Evolutionary conservation across 768 basidiomycete genomes (phyloP).

Genomic region (Lactarius hengduanensis): DNA sequence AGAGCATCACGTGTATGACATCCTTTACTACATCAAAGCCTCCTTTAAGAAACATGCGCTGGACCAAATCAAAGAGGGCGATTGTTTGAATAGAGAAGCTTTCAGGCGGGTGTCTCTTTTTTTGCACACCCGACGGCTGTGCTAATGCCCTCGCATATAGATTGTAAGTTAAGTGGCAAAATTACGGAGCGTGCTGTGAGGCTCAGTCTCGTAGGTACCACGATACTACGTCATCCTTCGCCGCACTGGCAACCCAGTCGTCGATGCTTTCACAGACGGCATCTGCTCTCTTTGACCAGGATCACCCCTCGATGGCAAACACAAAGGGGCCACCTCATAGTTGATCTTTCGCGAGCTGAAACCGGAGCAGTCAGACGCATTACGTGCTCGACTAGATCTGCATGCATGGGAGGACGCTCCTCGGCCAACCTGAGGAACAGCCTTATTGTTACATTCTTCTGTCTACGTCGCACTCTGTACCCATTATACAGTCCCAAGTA

Average conservation of each 20-base stretch:
- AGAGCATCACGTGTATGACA: slow-evolving; percentile 75
- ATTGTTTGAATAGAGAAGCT: slow-evolving; percentile 80
- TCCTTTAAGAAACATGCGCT: slow-evolving; percentile 77
- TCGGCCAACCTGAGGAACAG: slow-evolving; percentile 6
- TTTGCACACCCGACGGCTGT: not conserved
- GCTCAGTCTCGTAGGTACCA: slow-evolving; percentile 52
- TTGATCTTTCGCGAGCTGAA: slow-evolving; percentile 57
- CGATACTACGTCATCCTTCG: slow-evolving; percentile 71
- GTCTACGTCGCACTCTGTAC: not conserved
- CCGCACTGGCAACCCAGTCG: slow-evolving; percentile 75
- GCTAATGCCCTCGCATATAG: slow-evolving; percentile 30
- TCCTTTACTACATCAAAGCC: slow-evolving; percentile 76
- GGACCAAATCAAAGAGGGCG: slow-evolving; percentile 63
- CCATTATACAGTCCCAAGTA: slow-evolving; percentile 8
- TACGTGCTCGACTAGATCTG: slow-evolving; percentile 47
- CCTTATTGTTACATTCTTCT: not conserved
- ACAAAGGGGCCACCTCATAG: slow-evolving; percentile 46
- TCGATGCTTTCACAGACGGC: slow-evolving; percentile 74
- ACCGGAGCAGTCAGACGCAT: slow-evolving; percentile 46
- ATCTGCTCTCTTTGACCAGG: slow-evolving; percentile 70
- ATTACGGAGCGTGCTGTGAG: not conserved
- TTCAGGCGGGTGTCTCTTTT: slow-evolving; percentile 53
- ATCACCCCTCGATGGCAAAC: slow-evolving; percentile 58
- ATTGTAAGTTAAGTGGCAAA: slow-evolving; percentile 5
- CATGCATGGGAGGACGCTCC: slow-evolving; percentile 43